Conservation (phyloP, 2,329 filamentous ascomycete species). For the Mycosphaerella sp. region DNA sequence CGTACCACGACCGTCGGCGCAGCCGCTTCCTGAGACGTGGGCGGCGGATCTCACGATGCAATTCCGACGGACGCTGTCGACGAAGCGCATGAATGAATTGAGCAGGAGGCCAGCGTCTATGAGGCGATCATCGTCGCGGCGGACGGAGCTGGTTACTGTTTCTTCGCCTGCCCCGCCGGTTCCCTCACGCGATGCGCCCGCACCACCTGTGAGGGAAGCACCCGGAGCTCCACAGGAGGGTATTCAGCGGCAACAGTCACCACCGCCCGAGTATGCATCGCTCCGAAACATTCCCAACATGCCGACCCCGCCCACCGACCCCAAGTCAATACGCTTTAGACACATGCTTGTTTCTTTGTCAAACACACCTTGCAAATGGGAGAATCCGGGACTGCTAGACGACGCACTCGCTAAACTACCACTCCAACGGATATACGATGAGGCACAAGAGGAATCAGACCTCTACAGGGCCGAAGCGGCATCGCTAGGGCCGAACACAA, state of each 20-base stretch:
- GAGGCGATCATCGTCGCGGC: constrained; percentile 52
- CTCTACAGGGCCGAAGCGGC: constrained; percentile 80
- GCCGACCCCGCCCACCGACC: constrained; percentile 62
- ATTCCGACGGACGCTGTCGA: constrained; percentile 81
- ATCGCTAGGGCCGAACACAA: constrained; percentile 68
- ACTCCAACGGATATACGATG: constrained; percentile 81
- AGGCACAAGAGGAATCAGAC: constrained; percentile 89
- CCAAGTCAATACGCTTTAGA: constrained; percentile 44
- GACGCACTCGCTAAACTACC: constrained; percentile 84
- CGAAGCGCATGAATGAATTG: constrained; percentile 79
- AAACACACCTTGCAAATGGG: constrained; percentile 84
- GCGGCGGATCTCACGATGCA: constrained; percentile 72
- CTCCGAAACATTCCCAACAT: constrained; percentile 60
- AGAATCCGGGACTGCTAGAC: constrained; percentile 90
- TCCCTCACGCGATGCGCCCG: constrained; percentile 16
- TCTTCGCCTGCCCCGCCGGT: constrained; percentile 14
- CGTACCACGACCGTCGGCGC: constrained; percentile 21
- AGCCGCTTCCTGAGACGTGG: constrained; percentile 53
- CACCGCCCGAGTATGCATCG: constrained; percentile 56
- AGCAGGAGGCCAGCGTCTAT: constrained; percentile 34
- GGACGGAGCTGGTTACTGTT: constrained; percentile 34
- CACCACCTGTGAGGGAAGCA: constrained; percentile 22
- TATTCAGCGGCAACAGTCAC: constrained; percentile 24
- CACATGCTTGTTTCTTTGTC: constrained; percentile 81
- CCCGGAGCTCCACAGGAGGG: constrained; percentile 27